Percentiles rank a stretch among this genome's conserved stretches.
phyloP scores from a whole-genome alignment of 345 rosid genomes.

The Heritiera littoralis region DNA sequence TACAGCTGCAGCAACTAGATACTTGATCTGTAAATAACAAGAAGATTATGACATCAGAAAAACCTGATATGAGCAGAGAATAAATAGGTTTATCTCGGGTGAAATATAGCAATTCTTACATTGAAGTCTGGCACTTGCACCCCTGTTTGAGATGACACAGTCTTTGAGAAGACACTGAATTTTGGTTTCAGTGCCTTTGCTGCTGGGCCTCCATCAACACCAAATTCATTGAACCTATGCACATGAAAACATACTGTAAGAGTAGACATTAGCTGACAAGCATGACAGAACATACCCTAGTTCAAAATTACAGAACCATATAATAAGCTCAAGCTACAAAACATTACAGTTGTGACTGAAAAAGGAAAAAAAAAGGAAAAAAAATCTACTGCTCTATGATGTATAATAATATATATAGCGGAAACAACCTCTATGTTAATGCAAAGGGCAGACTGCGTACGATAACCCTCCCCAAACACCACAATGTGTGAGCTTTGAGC shows the following conservation, averaged over 20 bases:
- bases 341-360: neutral
- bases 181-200: constrained; percentile 28
- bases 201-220: constrained; percentile 58
- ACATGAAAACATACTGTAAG: constrained; percentile 10
- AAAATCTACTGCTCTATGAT: neutral
- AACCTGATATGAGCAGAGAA: neutral
- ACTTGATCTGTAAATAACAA: constrained; percentile 38
- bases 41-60: constrained; percentile 8
- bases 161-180: neutral
- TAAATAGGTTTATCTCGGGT: neutral
- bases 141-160: neutral
- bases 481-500: too few relatives aligned
- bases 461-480: too few relatives aligned
- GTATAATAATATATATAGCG: too few relatives aligned
- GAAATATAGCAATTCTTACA: neutral
- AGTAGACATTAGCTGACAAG: neutral
- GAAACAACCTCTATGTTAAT: too few relatives aligned
- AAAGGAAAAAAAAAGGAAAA: neutral
- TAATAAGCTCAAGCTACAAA: neutral
- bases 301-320: neutral
- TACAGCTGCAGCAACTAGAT: constrained; percentile 50
- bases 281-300: neutral
- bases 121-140: neutral
- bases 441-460: too few relatives aligned
- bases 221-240: constrained; percentile 63